Evolutionary conservation across 2,329 filamentous ascomycete species (phyloP).

Genomic region (Hypoxylon sp.): DNA sequence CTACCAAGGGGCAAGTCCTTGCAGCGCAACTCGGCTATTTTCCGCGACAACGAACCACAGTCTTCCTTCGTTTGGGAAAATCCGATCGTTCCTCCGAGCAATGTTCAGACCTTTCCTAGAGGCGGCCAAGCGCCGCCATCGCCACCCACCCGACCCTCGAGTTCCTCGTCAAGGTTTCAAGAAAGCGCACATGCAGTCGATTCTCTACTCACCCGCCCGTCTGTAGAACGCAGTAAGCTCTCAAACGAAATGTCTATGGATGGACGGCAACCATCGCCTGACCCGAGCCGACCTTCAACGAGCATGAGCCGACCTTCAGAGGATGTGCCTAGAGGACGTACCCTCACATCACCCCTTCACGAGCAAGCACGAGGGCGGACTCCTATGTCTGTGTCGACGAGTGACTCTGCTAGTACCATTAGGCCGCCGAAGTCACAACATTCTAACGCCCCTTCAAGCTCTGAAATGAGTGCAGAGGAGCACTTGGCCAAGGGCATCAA

Average conservation of each 20-base stretch:
- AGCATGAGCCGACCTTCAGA: slow-evolving; percentile 61
- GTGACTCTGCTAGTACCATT: slow-evolving; percentile 68
- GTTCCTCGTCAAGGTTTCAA: slow-evolving; percentile 59
- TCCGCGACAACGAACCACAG: slow-evolving; percentile 65
- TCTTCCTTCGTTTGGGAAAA: slow-evolving; percentile 75
- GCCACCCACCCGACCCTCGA: slow-evolving; percentile 71
- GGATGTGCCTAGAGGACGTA: slow-evolving; percentile 62
- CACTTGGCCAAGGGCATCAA: slow-evolving; percentile 92
- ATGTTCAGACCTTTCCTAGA: slow-evolving; percentile 57
- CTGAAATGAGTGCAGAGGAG: slow-evolving; percentile 84
- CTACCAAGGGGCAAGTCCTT: slow-evolving; percentile 85
- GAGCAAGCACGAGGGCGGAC: slow-evolving; percentile 59
- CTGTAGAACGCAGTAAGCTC: slow-evolving; percentile 64
- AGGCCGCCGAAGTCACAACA: slow-evolving; percentile 58
- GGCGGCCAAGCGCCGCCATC: slow-evolving; percentile 68
- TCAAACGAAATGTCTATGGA: slow-evolving; percentile 61
- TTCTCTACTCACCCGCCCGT: slow-evolving; percentile 59
- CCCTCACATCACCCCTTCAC: slow-evolving; percentile 55
- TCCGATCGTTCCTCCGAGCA: slow-evolving; percentile 57
- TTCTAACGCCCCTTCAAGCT: slow-evolving; percentile 67
- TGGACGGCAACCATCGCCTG: slow-evolving; percentile 59
- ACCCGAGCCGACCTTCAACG: slow-evolving; percentile 60
- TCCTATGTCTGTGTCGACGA: slow-evolving; percentile 63
- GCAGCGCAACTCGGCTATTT: slow-evolving; percentile 74
- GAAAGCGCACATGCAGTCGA: slow-evolving; percentile 56